Evolutionary conservation across 495 filamentous ascomycete species (phyloP).

Genomic region (Xanthoparmelia taractica): DNA sequence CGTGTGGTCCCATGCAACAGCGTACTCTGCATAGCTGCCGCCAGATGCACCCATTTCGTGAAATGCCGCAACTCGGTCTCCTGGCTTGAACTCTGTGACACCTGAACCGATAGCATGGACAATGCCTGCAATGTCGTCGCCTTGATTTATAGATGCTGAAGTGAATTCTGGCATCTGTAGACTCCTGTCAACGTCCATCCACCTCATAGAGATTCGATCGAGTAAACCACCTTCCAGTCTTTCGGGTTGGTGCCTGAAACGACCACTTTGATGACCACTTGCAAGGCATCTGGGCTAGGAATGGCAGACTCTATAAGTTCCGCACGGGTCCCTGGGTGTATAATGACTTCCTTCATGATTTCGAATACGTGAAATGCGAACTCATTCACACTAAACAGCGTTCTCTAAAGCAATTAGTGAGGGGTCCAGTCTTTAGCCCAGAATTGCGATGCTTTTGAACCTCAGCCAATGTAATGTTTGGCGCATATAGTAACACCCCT

Average conservation of each 20-base stretch:
- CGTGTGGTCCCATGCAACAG: constrained; percentile 53
- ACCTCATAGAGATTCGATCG: no score
- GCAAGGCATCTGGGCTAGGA: constrained; percentile 49
- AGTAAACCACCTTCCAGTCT: no score
- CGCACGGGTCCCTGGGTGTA: constrained; percentile 47
- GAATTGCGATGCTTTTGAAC: no score
- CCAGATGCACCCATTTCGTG: constrained; percentile 49
- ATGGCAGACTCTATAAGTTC: constrained; percentile 56
- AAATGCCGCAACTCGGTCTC: constrained; percentile 65
- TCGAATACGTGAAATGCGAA: no score
- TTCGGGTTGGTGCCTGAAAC: constrained; percentile 70
- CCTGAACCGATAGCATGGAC: constrained; percentile 53
- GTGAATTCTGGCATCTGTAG: no score
- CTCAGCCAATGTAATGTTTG: no score
- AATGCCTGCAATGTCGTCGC: constrained; percentile 67
- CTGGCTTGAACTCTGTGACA: constrained; percentile 54
- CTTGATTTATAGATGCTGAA: constrained; percentile 48
- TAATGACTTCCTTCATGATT: constrained; percentile 67
- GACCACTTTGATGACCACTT: constrained; percentile 65
- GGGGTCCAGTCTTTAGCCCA: no score
- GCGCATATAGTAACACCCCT: no score
- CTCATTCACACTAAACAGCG: no score
- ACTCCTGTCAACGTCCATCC: no score
- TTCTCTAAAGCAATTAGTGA: no score
- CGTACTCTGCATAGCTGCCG: constrained; percentile 69